Evolutionary conservation across 495 filamentous ascomycete genomes (phyloP), one percentile per base, ranked within the genome.

Genomic region (Amniculicola lignicola): DNA sequence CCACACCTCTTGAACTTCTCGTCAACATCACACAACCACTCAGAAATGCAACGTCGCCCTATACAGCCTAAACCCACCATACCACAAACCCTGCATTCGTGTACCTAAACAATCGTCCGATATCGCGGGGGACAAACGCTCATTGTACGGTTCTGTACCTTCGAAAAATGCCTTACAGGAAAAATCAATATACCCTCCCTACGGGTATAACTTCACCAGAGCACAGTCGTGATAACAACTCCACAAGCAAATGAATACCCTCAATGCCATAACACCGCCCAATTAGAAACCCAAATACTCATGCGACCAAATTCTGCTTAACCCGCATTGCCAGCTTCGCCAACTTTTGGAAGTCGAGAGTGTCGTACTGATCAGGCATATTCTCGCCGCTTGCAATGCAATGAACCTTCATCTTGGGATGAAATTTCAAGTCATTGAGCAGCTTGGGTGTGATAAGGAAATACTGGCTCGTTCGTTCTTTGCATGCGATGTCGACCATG

Each of bases 371-470:
- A 51, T 55, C 64, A 0, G 89, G 87, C 83, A 98, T 90, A 64
- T 90, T 81, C 72, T 97, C 90, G 22, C 93, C 93, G 69, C 85
- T 90, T 44, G 88, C 88, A 69, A 98, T 97, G 61, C 89, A 95
- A 51, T 96, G 83, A 31, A 99, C 86, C 63, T 81, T 85, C 90
- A 99, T 97, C 19, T 88, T 82, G 33, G 79, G 78, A 68, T 92
- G 88, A 70, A 96, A 99, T 63, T 81, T 79, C 39, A 99, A 74
- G 24, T 85, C 87, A 6, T 80, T 86, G 41, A 97, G 80, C 45
- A 99, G 74, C 72, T 99, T 99, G n/a, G 93, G 93, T 12, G 93
- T 97, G 74, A 99, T 96, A 29, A 99, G 82, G 79, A 99, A 97
- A 71, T 97, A 89, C 59, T 88, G 68, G 33, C 62, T 69, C 19